Evolutionary conservation across 1,139 yeast species (phyloP), one percentile per base, ranked within the genome.

Genomic region (Blastobotrys petasosporus): DNA sequence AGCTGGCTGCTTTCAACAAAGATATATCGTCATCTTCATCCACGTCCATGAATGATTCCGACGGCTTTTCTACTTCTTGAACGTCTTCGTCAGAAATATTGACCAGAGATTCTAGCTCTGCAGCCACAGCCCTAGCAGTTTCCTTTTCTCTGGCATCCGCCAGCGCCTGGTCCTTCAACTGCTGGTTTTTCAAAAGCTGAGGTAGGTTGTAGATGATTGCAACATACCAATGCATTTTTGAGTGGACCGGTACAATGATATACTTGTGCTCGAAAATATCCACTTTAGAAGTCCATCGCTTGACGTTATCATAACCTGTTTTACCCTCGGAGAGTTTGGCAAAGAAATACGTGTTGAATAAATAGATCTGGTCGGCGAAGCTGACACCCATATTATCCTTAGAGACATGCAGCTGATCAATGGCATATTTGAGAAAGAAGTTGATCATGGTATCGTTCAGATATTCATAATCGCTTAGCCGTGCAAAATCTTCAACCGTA

Each of bases 321-420:
- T 50, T 54, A 43, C 43, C 61, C 39, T 50, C 69, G 51, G 51
- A 70, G 38, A 88, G 68, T 58, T 81, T 82, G 1, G 85, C 77
- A 66, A 76, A 92, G 63, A 94, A 90, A 61, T 86, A 94, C 0
- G 97, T 84, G 58, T 87, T 86, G 63, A 92, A 78, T 2, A 88
- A 73, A 59, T 81, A 77, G 1, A 82, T 74, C n/a, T 68, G 63
- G 4, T 63, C 57, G 10, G 60, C 59, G 3, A 46, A 35, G 6
- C 40, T 17, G 29, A 12, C 25, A 8, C 28, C 42, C 9, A 28
- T 4, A 7, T 11, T 31, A 7, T 7, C 32, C 8, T 33, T 36
- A 11, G 13, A 6, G 2, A 28, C n/a, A 17, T 15, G 15, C 13
- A 42, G 32, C 15, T 20, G 35, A 11, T 34, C 48, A 31, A 31